phyloP scores from a whole-genome alignment of 768 basidiomycete genomes.

The Russula emetica region DNA sequence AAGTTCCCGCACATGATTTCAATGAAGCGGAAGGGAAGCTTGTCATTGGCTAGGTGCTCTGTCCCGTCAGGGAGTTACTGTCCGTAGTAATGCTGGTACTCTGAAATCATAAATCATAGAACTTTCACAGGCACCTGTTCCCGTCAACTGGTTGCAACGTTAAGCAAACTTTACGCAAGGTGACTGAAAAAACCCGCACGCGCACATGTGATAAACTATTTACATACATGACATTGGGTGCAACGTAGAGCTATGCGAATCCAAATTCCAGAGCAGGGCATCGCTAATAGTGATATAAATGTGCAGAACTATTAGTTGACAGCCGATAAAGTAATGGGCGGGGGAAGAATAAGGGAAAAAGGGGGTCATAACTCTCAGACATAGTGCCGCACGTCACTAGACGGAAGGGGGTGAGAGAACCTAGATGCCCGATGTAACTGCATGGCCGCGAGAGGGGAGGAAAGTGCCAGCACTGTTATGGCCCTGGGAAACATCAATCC shows the following conservation, averaged over 20 bases:
- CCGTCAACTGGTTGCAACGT: background rate
- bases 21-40: slow-evolving; percentile 84
- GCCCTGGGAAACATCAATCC: slow-evolving; percentile 6
- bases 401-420: background rate
- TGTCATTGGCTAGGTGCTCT: slow-evolving; percentile 60
- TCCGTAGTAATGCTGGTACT: slow-evolving; percentile 3
- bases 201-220: background rate
- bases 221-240: slow-evolving; percentile 9
- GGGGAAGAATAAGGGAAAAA: background rate
- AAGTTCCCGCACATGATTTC: slow-evolving; percentile 86
- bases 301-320: slow-evolving; percentile 11
- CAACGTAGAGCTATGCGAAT: slow-evolving; percentile 10
- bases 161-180: background rate
- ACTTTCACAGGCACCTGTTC: background rate
- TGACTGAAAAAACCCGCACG: background rate
- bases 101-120: slow-evolving; percentile 22
- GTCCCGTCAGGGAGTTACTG: background rate
- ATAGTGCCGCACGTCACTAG: background rate
- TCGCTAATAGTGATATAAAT: slow-evolving; percentile 19
- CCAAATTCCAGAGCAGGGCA: slow-evolving; percentile 8
- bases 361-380: background rate
- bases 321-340: slow-evolving; percentile 3
- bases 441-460: background rate
- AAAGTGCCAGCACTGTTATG: slow-evolving; percentile 9
- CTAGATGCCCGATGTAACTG: background rate